phyloP scores from a whole-genome alignment of 306 rosid species.

The Cucumis sativus region Cucumber_9930_V3 NC_026660.2:9122501-9123000 shows the following conservation, averaged over 20 bases:
- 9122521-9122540: no score
- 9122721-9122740: constrained; percentile 1
- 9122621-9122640: not conserved
- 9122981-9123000: constrained; percentile 14
- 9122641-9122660: not conserved
- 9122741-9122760: not conserved
- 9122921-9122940: constrained; percentile 26
- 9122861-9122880: constrained; percentile 26
- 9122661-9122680: not conserved
- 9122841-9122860: constrained; percentile 22
- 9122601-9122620: not conserved
- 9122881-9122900: constrained; percentile 20
- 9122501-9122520: no score
- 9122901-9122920: constrained; percentile 42
- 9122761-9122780: not conserved
- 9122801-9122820: constrained; percentile 9
- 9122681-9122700: not conserved
- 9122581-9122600: not conserved
- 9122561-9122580: not conserved
- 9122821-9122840: constrained; percentile 28
- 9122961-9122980: not conserved
- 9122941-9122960: constrained; percentile 12
- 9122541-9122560: no score
- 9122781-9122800: not conserved
- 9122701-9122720: not conserved